Evolutionary conservation across 192 early-diverging fungal genomes (phyloP).

Genomic region (Borealophlyctis nickersoniae): DNA sequence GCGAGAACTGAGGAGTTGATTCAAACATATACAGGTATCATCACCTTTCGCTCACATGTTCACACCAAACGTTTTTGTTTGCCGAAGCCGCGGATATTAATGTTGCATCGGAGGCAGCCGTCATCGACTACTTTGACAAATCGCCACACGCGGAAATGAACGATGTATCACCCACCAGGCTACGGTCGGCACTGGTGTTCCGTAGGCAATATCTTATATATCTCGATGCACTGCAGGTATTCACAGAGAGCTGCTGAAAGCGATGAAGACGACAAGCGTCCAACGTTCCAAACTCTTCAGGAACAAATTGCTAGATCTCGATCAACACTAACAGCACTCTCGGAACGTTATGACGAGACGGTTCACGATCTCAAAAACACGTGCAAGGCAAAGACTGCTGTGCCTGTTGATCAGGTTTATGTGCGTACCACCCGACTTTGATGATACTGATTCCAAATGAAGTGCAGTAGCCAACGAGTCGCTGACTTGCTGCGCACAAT

Average conservation of each 20-base stretch:
- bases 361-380: constrained; percentile 48
- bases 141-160: constrained; percentile 27
- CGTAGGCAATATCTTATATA: constrained; percentile 55
- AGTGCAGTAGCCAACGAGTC: too few species aligned
- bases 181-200: constrained; percentile 43
- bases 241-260: background rate
- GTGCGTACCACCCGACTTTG: constrained; percentile 30
- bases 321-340: constrained; percentile 30
- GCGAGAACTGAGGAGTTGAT: constrained; percentile 40
- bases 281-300: constrained; percentile 9
- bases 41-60: background rate
- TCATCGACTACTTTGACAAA: constrained; percentile 39
- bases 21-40: constrained; percentile 43
- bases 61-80: background rate
- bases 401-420: constrained; percentile 63
- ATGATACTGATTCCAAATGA: background rate
- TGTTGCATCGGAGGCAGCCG: constrained; percentile 21
- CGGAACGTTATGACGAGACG: constrained; percentile 40
- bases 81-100: too few species aligned
- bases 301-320: constrained; percentile 43
- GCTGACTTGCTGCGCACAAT: background rate
- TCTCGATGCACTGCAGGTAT: constrained; percentile 51
- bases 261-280: background rate
- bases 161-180: constrained; percentile 7
- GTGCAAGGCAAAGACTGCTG: constrained; percentile 57